Base-by-base conservation (phyloP, 345 rosid species). In the Geranium rotundifolium region DNA sequence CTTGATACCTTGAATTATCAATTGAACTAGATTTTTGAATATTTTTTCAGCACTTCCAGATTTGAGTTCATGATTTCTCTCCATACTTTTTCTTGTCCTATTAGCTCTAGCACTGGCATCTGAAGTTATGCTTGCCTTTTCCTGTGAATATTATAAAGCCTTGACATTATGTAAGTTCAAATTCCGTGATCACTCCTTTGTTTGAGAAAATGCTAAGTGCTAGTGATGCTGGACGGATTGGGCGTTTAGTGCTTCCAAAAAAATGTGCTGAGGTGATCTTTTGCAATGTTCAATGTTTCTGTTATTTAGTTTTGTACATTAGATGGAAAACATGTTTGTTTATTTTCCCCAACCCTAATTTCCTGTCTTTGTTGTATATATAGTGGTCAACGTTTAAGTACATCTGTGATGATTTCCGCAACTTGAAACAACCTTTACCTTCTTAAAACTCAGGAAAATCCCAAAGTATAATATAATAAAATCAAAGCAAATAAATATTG, bases 151-250 rank as follows among this genome's bases (percentile, higher is more conserved):
- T 46, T 46, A 46, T 46, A 46, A 46, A 46, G 12, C 87, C 97
- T 93, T 93, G 76, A 88, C 87, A 29, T 68, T 67, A 23, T 75
- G 50, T 15, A 74, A 93, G 99, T 72, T 77, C 99, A 65, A 83
- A 88, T 76, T 81, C 89, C 61, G 74, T 80, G 50, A 87, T 85
- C 64, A 88, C 85, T 71, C 95, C 92, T 68, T 76, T 93, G 72
- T 93, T 93, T 60, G 97, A 93, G 85, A 93, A 93, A 82, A 84
- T 82, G 81, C 77, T 93, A 76, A 93, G 97, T 84, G 95, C 86
- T 62, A 93, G 92, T 72, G 99, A 93, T 86, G 84, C 97, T 29
- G 97, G 97, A 56, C 78, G 81, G 73, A 77, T 83, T 69, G 99
- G 97, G 64, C 90, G 97, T 73, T 67, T 93, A 66, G 88, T 88